Evolutionary conservation across 768 basidiomycete species (phyloP), one percentile per base, ranked within the genome.

Genomic region (Tephrocybe sp.): DNA sequence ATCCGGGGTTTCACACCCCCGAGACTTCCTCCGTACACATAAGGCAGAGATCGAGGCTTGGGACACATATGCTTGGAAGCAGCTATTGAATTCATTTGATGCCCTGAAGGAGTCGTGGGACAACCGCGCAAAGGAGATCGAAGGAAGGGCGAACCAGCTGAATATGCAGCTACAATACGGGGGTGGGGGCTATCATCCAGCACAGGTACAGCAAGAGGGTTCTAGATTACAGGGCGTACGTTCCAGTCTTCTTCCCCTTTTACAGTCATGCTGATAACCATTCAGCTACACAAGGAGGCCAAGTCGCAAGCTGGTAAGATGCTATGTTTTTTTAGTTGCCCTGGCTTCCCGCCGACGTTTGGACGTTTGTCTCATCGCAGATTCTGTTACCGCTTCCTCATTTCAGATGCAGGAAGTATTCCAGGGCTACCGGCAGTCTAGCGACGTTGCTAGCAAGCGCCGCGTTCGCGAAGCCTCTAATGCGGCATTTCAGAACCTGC

Each of bases 331-430:
- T 4, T 4, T 15, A 13, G 13, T 30, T 38, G 1, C 22, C 29
- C 22, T 19, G 19, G 13, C 42, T 23, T 21, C 19, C 16, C 40
- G 22, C 23, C 46, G 23, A 45, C 15, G 16, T 18, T 25, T 19
- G n/a, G n/a, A n/a, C n/a, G n/a, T n/a, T n/a, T 23, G 33, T 36
- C 37, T 18, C 27, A 23, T 34, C 12, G 55, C 37, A 86, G 85
- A 84, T 56, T 79, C 81, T 3, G 75, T 88, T 16, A 77, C 79
- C 6, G 89, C 88, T 1, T 84, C 82, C 0, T 70, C 78, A 1
- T 84, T 88, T 65, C 89, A 91, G 67, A 80, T 91, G 70, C 76
- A 79, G 55, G 89, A 91, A 60, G 86, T 88, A 16, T 82, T 78
- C 56, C 56, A 71, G 16, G 83, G 83, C 7, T 91, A 91, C 59